Conservation (phyloP, 306 rosid species). For the Prunus mume region DNA sequence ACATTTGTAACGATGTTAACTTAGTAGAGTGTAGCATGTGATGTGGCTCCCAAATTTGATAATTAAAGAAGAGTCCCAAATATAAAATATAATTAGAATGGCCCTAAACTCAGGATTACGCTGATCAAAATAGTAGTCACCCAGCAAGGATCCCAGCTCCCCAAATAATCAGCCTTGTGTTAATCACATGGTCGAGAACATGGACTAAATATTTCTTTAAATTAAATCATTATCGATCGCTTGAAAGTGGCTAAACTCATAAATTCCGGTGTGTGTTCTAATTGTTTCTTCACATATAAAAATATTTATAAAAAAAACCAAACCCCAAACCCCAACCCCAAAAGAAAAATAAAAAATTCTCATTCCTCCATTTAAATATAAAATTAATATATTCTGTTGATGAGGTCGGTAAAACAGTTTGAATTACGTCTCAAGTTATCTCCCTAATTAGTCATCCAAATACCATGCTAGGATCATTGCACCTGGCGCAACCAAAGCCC, state of each 20-base stretch:
- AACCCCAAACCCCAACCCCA: not conserved
- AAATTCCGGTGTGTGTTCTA: not conserved
- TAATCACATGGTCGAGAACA: constrained; percentile 20
- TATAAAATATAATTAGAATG: not conserved
- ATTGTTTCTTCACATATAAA: not conserved
- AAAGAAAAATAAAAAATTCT: not conserved
- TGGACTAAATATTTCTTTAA: not conserved
- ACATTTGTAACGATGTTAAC: not conserved
- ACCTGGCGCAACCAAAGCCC: constrained; percentile 49
- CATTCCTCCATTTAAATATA: constrained; percentile 4
- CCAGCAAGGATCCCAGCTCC: constrained; percentile 2
- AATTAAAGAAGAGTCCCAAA: not conserved
- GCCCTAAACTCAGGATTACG: constrained; percentile 13
- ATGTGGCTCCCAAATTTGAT: constrained; percentile 6
- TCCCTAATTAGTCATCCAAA: constrained; percentile 20
- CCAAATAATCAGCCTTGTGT: constrained; percentile 4
- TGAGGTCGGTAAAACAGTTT: constrained; percentile 34
- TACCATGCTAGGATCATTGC: constrained; percentile 45
- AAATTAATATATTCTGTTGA: constrained; percentile 29
- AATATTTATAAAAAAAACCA: not conserved
- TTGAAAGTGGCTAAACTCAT: constrained; percentile 17
- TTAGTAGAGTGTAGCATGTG: constrained; percentile 16
- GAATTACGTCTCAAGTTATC: constrained; percentile 27
- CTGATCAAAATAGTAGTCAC: constrained; percentile 6
- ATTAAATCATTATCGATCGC: not conserved